Evolutionary conservation across 2,329 filamentous ascomycete genomes (phyloP).

Genomic region (Verticillium isaacii): DNA sequence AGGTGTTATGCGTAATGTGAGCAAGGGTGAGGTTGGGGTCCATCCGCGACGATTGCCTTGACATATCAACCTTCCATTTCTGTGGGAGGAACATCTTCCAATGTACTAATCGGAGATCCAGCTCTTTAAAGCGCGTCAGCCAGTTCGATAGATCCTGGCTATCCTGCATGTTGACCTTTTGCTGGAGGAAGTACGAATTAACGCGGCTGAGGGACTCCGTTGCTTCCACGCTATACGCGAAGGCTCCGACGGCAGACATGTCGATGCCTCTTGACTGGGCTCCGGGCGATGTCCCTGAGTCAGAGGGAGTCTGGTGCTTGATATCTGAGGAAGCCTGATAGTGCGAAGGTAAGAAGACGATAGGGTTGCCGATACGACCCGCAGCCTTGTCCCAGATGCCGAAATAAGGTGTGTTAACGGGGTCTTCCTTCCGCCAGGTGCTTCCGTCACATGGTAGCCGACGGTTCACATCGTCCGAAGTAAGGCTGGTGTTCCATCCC

Average conservation of each 20-base stretch:
- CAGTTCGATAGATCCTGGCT: constrained; percentile 26
- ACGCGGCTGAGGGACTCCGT: constrained; percentile 33
- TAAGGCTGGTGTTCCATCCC: constrained; percentile 31
- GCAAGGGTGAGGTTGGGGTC: constrained; percentile 28
- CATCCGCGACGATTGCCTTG: constrained; percentile 11
- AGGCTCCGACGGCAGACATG: constrained; percentile 27
- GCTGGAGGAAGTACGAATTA: constrained; percentile 30
- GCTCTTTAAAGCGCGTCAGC: constrained; percentile 33
- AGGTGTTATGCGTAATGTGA: constrained; percentile 30
- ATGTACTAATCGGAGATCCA: constrained; percentile 31
- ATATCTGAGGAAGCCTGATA: constrained; percentile 15
- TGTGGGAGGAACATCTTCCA: constrained; percentile 32
- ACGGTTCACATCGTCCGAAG: constrained; percentile 26
- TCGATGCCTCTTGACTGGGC: constrained; percentile 15
- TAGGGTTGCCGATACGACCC: constrained; percentile 24
- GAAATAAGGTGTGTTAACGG: constrained; percentile 30
- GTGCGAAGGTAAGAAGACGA: constrained; percentile 21
- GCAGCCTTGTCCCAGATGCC: constrained; percentile 32
- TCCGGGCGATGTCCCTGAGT: constrained; percentile 5
- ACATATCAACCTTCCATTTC: constrained; percentile 27
- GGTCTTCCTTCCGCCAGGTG: constrained; percentile 25
- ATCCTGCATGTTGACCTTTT: constrained; percentile 24
- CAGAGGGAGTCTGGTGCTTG: constrained; percentile 18
- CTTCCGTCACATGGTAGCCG: constrained; percentile 30
- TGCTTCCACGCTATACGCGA: constrained; percentile 32